Percentiles rank a stretch among this genome's conserved stretches.
Conservation (phyloP, 1,284 basidiomycete genomes). For the Trametes hirsuta region DNA sequence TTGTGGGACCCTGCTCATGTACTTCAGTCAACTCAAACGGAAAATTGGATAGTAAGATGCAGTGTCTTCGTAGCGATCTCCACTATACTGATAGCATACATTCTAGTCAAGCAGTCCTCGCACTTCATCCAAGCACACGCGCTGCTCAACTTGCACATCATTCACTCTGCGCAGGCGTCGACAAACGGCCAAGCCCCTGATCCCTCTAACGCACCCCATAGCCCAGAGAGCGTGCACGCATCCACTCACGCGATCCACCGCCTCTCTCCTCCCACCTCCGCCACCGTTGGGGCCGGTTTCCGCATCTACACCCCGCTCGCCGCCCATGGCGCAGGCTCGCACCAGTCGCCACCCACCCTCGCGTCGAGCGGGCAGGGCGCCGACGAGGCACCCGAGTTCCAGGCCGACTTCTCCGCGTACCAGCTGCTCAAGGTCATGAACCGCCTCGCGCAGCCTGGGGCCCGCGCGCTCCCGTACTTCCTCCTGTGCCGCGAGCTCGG, state of each 20-base stretch:
- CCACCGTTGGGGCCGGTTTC: constrained; percentile 47
- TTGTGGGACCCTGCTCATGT: not conserved
- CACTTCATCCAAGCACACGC: constrained; percentile 80
- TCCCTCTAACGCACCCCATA: constrained; percentile 11
- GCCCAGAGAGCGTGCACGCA: constrained; percentile 34
- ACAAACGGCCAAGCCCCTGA: constrained; percentile 27
- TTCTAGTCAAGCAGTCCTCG: constrained; percentile 68
- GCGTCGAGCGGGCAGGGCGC: constrained; percentile 19
- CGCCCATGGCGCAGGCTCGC: constrained; percentile 37
- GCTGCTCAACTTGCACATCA: constrained; percentile 73
- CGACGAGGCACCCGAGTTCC: constrained; percentile 36
- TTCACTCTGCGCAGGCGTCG: constrained; percentile 66
- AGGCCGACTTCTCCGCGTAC: constrained; percentile 66
- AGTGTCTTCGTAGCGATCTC: not conserved
- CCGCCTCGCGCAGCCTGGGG: constrained; percentile 62
- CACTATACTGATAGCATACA: constrained; percentile 4
- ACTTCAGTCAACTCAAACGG: constrained; percentile 39
- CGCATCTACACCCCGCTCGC: constrained; percentile 58
- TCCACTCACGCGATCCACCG: constrained; percentile 56
- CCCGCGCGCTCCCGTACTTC: constrained; percentile 72
- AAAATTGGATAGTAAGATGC: constrained; percentile 43
- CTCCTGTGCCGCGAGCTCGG: constrained; percentile 77
- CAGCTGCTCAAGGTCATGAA: constrained; percentile 77
- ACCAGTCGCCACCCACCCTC: constrained; percentile 39
- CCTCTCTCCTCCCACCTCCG: constrained; percentile 30